Evolutionary conservation across 257 asterid genomes (phyloP), one percentile per base, ranked within the genome.

Genomic region (Prunella vulgaris): DNA sequence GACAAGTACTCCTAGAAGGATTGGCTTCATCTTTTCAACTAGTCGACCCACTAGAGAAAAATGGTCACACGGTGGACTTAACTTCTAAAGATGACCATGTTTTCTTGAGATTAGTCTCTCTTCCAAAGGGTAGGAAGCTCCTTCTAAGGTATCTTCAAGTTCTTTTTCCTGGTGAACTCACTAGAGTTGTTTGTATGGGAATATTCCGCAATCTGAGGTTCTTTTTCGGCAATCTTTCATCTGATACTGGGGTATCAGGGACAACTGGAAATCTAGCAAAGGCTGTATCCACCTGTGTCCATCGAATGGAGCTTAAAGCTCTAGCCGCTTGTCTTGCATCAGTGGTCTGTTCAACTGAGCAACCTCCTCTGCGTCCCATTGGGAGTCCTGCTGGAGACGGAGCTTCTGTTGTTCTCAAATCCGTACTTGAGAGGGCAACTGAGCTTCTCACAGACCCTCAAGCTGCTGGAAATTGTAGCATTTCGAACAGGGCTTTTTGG

Each of bases 241-340:
- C 84, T 27, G 87, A 87, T 75, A 69, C 72, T 5, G 82, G 68
- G 32, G 76, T 78, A 21, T 70, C 75, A 10, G 64, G 65, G 40
- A 70, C 87, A 60, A 78, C 75, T 63, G 44, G 48, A 56, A 78
- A 68, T 35, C 85, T 89, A 8, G 88, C 85, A 42, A 81, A 71
- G 49, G 62, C 85, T 5, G 78, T 87, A 12, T 77, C 94, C 2
- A 59, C 72, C 0, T 80, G 82, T 77, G 75, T 82, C 62, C 69
- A 63, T 21, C 53, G 57, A 13, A 85, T 89, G 94, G 94, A 85
- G 73, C 88, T 89, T 20, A 87, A 83, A 76, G 73, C 91, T 13
- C 80, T 89, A 17, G 88, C 92, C 61, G 86, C 90, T 17, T 89
- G 94, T 74, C 94, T 89, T 72, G 96, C 94, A 46, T 89, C 96